A percentile compares a stretch with the other conserved stretches of the same genome.
These are phyloP conservation scores for Metarhizium guizhouense DNA, from an alignment of 2,329 filamentous ascomycete genomes.

Conservation along the genomic window DNA sequence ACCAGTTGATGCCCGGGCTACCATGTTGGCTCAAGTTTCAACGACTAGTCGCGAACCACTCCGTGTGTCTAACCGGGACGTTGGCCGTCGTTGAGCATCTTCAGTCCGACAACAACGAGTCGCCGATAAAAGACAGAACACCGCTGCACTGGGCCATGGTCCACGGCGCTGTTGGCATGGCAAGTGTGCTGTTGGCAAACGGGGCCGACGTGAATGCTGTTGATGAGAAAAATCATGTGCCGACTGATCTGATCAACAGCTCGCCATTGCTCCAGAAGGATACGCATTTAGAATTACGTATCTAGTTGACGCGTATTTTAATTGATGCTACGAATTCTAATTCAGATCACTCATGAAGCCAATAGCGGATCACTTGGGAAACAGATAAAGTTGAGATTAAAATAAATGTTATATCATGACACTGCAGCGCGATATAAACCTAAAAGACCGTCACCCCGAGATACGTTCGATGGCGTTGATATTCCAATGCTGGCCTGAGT, in stretches of 20 bases:
- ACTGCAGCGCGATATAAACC: no score
- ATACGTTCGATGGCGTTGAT: no score
- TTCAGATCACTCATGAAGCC: not conserved
- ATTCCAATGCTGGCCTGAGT: no score
- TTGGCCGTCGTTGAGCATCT: not conserved
- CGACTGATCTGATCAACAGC: not conserved
- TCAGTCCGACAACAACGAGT: not conserved
- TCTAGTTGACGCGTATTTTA: not conserved
- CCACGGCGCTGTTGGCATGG: conserved; percentile 1
- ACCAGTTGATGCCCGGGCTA: conserved; percentile 5
- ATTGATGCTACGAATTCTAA: not conserved
- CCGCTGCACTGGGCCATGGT: not conserved
- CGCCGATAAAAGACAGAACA: not conserved
- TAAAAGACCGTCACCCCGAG: no score
- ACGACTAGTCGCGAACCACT: not conserved
- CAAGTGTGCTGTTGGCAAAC: not conserved
- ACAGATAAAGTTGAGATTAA: not conserved
- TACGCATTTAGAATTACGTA: not conserved
- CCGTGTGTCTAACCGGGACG: not conserved
- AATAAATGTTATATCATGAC: not conserved
- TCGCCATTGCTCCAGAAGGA: not conserved
- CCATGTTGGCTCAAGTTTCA: not conserved
- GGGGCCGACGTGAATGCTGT: not conserved
- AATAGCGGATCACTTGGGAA: not conserved
- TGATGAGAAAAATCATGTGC: not conserved